A percentile compares a stretch with the other conserved stretches of the same genome.
These are phyloP conservation scores for Lentinus brumalis DNA, from an alignment of 768 basidiomycete species.

Conservation along the genomic window DNA sequence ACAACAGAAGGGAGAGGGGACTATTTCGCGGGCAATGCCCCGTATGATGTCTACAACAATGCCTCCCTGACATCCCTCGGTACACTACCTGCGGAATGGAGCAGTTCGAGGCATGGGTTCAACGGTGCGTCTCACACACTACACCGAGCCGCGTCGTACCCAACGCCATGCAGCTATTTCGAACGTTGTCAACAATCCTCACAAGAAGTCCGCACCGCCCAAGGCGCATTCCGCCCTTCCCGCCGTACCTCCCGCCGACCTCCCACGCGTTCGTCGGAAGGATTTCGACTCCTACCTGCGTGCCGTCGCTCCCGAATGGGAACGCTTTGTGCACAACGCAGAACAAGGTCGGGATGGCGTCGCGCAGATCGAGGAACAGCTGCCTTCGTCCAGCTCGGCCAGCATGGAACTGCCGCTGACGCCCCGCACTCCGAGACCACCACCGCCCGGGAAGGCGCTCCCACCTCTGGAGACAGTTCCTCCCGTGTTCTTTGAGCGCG, in stretches of 20 bases:
- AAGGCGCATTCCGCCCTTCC: constrained; percentile 85
- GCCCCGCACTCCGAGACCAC: constrained; percentile 29
- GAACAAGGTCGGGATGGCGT: constrained; percentile 35
- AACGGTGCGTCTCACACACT: constrained; percentile 59
- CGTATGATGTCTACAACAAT: constrained; percentile 45
- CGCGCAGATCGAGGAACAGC: constrained; percentile 29
- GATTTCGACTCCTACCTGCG: constrained; percentile 86
- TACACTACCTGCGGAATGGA: constrained; percentile 68
- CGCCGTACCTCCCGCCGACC: constrained; percentile 66
- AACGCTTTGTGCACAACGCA: constrained; percentile 57
- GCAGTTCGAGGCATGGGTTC: constrained; percentile 82
- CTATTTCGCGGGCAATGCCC: constrained; percentile 48
- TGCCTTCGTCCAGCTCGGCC: constrained; percentile 12
- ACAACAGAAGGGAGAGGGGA: constrained; percentile 70
- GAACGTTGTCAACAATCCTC: constrained; percentile 89
- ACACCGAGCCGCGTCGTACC: not conserved
- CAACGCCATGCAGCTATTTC: constrained; percentile 72
- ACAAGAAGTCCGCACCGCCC: constrained; percentile 81
- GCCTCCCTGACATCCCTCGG: constrained; percentile 52
- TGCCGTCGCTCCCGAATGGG: constrained; percentile 76
- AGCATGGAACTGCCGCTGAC: constrained; percentile 20
- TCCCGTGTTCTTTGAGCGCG: constrained; percentile 71
- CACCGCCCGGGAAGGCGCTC: constrained; percentile 46
- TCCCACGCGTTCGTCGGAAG: constrained; percentile 78
- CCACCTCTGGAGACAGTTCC: constrained; percentile 81